Conservation (phyloP, 805 yeast genomes). For the Cyberlindnera subsufficiens region DNA sequence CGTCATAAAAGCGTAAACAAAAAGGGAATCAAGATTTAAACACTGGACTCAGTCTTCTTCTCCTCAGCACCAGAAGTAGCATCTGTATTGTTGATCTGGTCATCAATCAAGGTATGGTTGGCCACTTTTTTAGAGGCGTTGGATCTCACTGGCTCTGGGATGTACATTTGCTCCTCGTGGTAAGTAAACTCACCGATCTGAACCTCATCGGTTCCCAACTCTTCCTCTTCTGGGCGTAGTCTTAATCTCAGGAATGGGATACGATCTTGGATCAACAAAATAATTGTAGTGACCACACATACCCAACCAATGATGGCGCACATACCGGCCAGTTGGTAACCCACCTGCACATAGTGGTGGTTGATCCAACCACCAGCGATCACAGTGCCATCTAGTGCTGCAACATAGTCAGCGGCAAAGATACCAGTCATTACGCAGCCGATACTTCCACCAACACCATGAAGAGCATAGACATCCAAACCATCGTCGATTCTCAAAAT, state of each 20-base stretch:
- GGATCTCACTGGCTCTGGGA: slow-evolving; percentile 77
- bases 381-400: slow-evolving; percentile 70
- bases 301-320: slow-evolving; percentile 71
- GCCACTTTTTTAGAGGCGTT: slow-evolving; percentile 26
- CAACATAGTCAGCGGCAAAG: slow-evolving; percentile 87
- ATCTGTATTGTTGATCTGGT: slow-evolving; percentile 26
- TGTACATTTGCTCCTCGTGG: slow-evolving; percentile 56
- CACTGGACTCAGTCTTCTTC: slow-evolving; percentile 7
- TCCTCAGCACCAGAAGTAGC: slow-evolving; percentile 12
- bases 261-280: slow-evolving; percentile 61
- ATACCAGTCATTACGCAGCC: slow-evolving; percentile 86
- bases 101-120: slow-evolving; percentile 28
- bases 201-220: slow-evolving; percentile 79
- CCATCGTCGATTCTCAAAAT: slow-evolving; percentile 83
- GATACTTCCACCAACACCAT: slow-evolving; percentile 87
- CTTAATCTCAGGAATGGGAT: slow-evolving; percentile 80
- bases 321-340: slow-evolving; percentile 81
- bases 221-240: slow-evolving; percentile 81
- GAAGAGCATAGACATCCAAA: slow-evolving; percentile 88
- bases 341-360: slow-evolving; percentile 76
- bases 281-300: slow-evolving; percentile 61
- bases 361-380: slow-evolving; percentile 87
- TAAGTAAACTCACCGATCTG: slow-evolving; percentile 89
- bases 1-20: neutral
- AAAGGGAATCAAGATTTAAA: neutral